Conservation (phyloP, 106 monocot genomes). For the Amphibolis antarctica region DNA sequence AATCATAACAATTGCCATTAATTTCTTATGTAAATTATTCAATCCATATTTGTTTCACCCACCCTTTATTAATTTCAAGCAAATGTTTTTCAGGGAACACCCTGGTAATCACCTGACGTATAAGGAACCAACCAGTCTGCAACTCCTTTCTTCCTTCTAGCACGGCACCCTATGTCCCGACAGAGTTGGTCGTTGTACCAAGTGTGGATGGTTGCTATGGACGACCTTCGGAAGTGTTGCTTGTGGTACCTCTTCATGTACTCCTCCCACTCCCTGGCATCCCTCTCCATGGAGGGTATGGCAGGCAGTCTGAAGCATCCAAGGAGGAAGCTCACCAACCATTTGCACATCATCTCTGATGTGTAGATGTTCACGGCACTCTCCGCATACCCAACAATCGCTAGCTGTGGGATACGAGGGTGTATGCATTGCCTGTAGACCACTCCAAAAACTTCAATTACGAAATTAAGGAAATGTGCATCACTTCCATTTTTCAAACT, state of each 20-base stretch:
- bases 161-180: constrained; percentile 7
- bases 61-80: no score
- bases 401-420: constrained; percentile 10
- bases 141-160: constrained; percentile 10
- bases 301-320: constrained; percentile 5
- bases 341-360: constrained; percentile 17
- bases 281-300: constrained; percentile 6
- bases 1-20: no score
- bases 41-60: no score
- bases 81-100: no score
- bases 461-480: no score
- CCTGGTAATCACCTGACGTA: no score
- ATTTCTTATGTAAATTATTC: no score
- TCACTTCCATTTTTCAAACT: no score
- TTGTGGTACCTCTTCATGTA: constrained; percentile 2
- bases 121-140: no score
- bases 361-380: constrained; percentile 8
- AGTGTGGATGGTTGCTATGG: neutral
- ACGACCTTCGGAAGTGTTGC: neutral
- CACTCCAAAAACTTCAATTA: neutral
- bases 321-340: constrained; percentile 10
- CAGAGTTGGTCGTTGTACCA: constrained; percentile 20
- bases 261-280: constrained; percentile 4
- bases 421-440: constrained; percentile 9
- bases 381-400: constrained; percentile 12